phyloP scores from a whole-genome alignment of 768 basidiomycete species.

The Lyophyllum atratum region DNA sequence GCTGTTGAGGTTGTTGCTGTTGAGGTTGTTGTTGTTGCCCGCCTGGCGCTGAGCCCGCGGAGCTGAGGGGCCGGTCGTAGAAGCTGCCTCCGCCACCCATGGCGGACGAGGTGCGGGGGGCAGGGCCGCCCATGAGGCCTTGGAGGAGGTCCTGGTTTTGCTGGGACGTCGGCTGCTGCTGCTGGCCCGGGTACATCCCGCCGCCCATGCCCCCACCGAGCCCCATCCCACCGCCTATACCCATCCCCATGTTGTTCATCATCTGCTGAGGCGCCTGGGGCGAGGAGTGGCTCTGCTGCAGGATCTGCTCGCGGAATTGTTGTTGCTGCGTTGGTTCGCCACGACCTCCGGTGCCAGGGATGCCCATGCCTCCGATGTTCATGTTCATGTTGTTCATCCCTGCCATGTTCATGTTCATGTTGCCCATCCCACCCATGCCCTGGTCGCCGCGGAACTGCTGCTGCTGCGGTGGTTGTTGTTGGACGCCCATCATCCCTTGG shows the following conservation, averaged over 20 bases:
- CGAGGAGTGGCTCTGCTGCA: not conserved
- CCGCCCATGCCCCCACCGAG: not conserved
- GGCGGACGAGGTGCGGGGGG: conserved; percentile 2
- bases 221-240: not conserved
- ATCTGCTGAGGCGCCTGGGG: conserved; percentile 9
- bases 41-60: not conserved
- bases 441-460: conserved; percentile 6
- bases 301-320: conserved; percentile 7
- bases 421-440: conserved; percentile 24
- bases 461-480: not conserved
- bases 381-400: conserved; percentile 24
- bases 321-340: conserved; percentile 3
- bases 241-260: conserved; percentile 2
- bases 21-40: conserved; percentile 9
- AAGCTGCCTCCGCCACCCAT: not conserved
- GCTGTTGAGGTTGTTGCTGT: conserved; percentile 6
- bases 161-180: conserved; percentile 3
- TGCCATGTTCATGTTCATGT: conserved; percentile 19
- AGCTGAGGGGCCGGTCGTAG: conserved; percentile 16
- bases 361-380: conserved; percentile 22
- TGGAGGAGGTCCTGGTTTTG: conserved; percentile 10
- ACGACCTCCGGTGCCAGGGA: conserved; percentile 7
- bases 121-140: conserved; percentile 5
- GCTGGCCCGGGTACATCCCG: conserved; percentile 17
- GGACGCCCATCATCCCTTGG: not conserved